phyloP scores from a whole-genome alignment of 2,329 filamentous ascomycete genomes.

The Ophiostoma australiae region DNA sequence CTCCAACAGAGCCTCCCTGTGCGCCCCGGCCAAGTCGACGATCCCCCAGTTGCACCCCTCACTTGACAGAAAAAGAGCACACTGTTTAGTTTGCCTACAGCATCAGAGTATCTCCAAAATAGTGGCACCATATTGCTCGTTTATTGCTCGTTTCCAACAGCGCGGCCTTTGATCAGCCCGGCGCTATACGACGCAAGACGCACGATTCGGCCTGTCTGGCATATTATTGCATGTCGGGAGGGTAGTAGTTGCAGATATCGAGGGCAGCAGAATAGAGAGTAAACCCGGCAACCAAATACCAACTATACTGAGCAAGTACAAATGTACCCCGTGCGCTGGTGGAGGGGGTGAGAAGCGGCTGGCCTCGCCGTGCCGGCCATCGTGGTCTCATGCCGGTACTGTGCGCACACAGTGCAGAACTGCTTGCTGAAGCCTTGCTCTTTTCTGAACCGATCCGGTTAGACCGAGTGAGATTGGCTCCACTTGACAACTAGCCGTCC shows the following conservation, averaged over 20 bases:
- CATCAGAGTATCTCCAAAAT: too few species aligned
- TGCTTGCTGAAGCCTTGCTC: neutral
- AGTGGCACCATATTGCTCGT: too few species aligned
- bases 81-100: too few species aligned
- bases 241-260: neutral
- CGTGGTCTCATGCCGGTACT: neutral
- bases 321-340: too few species aligned
- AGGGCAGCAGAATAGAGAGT: neutral
- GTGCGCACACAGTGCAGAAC: neutral
- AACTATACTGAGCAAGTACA: neutral
- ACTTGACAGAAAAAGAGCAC: neutral
- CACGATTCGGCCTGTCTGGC: neutral
- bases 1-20: neutral
- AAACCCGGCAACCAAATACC: neutral
- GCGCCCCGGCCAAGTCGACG: neutral
- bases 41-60: neutral
- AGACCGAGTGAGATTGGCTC: neutral
- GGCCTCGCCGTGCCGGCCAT: neutral
- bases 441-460: neutral
- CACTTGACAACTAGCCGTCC: slow-evolving; percentile 5
- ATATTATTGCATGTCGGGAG: neutral
- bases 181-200: neutral
- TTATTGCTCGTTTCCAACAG: too few species aligned
- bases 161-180: neutral
- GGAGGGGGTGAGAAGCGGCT: neutral